Percentiles rank a stretch among this genome's conserved stretches.
Evolutionary conservation across 495 filamentous ascomycete species (phyloP).

Genomic region (Chaetomium fimeti): DNA sequence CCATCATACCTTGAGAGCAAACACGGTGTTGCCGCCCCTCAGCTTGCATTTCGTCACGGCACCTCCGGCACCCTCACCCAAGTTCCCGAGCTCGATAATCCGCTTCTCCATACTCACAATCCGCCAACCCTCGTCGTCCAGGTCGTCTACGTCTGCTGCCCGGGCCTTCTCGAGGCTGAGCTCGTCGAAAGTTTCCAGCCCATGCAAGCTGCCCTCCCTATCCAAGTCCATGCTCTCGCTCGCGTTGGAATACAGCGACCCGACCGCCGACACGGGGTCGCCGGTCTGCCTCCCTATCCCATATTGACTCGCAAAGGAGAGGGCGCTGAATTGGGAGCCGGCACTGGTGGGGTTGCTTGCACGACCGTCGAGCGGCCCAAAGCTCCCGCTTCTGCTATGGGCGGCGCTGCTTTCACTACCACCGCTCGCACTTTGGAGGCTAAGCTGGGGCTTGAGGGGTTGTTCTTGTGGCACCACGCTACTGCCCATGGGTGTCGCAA

Average conservation of each 20-base stretch:
- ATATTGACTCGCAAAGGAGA: conserved; percentile 71
- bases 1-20: conserved; percentile 83
- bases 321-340: conserved; percentile 73
- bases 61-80: conserved; percentile 94
- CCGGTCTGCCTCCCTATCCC: conserved; percentile 59
- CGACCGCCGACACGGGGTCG: conserved; percentile 86
- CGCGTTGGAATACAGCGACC: conserved; percentile 74
- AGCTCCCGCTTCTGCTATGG: conserved; percentile 73
- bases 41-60: conserved; percentile 89
- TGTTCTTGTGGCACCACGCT: conserved; percentile 63
- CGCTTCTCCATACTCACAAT: conserved; percentile 85
- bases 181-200: conserved; percentile 69
- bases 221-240: conserved; percentile 67
- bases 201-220: conserved; percentile 66
- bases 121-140: conserved; percentile 93
- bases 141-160: conserved; percentile 82
- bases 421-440: conserved; percentile 63
- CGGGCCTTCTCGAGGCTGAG: conserved; percentile 75
- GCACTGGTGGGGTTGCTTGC: conserved; percentile 75
- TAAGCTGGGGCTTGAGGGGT: conserved; percentile 34
- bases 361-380: conserved; percentile 68
- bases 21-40: conserved; percentile 87
- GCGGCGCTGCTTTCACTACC: conserved; percentile 64
- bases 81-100: conserved; percentile 81
- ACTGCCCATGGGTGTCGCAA: conserved; percentile 83